phyloP scores from a whole-genome alignment of 108 stramenopile genomes.

The Aurantiochytrium sp. region DNA sequence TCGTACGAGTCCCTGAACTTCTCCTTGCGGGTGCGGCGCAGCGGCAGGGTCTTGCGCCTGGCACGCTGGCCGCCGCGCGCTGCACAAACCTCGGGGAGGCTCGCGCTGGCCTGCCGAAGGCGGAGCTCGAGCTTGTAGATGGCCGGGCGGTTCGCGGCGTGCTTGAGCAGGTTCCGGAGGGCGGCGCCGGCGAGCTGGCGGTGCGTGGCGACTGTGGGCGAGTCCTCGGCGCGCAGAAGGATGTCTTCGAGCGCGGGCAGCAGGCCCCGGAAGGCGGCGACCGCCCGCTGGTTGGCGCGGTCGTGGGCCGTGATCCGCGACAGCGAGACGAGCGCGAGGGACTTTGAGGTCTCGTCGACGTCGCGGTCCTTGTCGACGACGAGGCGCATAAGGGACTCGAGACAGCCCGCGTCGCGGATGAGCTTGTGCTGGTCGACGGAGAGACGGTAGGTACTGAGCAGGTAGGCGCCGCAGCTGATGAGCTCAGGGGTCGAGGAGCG shows the following conservation, averaged over 20 bases:
- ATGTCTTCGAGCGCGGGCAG: not conserved
- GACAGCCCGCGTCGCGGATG: not conserved
- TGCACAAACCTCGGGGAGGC: no score
- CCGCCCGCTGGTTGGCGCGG: not conserved
- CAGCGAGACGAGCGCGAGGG: not conserved
- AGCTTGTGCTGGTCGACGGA: not conserved
- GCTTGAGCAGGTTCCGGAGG: conserved; percentile 6
- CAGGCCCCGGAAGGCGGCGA: not conserved
- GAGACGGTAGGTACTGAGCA: not conserved
- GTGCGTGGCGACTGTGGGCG: not conserved
- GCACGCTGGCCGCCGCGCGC: no score
- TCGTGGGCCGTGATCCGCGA: not conserved
- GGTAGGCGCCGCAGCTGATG: not conserved
- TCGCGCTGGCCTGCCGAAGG: not conserved
- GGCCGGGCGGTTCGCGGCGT: conserved; percentile 20
- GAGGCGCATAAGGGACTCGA: not conserved
- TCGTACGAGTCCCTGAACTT: not conserved
- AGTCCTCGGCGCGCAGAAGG: not conserved
- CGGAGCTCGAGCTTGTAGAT: not conserved
- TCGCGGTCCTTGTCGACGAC: not conserved
- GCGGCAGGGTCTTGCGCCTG: no score
- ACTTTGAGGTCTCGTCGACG: not conserved
- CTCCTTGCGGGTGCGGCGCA: not conserved
- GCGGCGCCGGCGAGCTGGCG: not conserved
- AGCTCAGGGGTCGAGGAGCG: not conserved